Evolutionary conservation across 1,139 yeast species (phyloP), one percentile per base, ranked within the genome.

Genomic region (Kurtzmaniella quercitrusa): DNA sequence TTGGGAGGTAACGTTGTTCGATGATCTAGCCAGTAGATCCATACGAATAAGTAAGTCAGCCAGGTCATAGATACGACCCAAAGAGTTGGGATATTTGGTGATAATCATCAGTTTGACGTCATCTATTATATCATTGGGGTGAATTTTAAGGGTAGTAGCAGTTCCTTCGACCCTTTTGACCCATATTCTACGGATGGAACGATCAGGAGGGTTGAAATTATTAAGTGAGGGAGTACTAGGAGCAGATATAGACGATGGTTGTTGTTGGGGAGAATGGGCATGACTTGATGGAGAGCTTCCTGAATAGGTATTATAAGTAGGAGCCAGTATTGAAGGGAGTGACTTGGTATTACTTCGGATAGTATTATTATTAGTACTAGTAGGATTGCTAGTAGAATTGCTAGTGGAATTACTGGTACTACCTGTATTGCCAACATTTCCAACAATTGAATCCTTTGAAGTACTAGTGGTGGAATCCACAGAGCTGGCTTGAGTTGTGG

Each of bases 131-230:
- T 83, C 88, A 23, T 60, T 56, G 19, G 75, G 75, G 23, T 66
- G 65, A 1, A 84, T 81, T 44, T 68, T 57, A 3, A 87, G 65
- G 1, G 94, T 80, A 0, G 95, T 87, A 4, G 95, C 85, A 1
- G 77, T 73, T 3, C 83, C 79, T 31, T 71, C 70, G 0, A 73
- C 70, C 40, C 79, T 66, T 46, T 68, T 75, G 9, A 86, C 81
- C 95, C 95, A 86, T 0, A 85, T 75, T 45, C 94, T 52, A 44
- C 62, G 55, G 18, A 27, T 4, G n/a, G 31, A 27, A n/a, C 31
- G 59, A 5, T 27, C 31, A 11, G 31, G 14, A 11, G 7, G 12
- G 14, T 10, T n/a, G 31, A 27, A 27, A 39, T 31, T 49, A 42
- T 46, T 47, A 48, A 9, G 53, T 33, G 7, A 4, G 55, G 57